Percentiles rank a stretch among this genome's conserved stretches.
These are phyloP conservation scores for Alternaria ethzedia DNA, from an alignment of 2,329 filamentous ascomycete genomes.

Conservation along the genomic window DNA sequence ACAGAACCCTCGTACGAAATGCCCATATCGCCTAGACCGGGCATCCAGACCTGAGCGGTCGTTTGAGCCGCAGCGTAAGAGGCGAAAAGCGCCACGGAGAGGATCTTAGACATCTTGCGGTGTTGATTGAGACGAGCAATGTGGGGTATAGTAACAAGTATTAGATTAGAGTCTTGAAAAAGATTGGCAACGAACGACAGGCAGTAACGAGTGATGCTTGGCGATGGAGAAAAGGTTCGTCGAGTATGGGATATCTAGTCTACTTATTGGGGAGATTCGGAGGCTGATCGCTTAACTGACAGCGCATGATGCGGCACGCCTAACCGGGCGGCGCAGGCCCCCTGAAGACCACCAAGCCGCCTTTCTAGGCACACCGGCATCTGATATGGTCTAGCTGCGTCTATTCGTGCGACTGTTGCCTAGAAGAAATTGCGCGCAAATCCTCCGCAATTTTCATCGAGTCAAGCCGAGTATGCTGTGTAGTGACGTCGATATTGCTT, in stretches of 20 bases:
- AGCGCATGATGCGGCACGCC: constrained; percentile 12
- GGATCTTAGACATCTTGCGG: constrained; percentile 30
- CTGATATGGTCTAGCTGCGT: constrained; percentile 1
- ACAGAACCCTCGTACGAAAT: constrained; percentile 30
- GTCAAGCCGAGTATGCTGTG: background rate
- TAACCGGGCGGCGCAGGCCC: constrained; percentile 4
- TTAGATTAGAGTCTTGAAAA: background rate
- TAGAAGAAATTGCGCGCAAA: constrained; percentile 1
- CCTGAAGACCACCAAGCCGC: background rate
- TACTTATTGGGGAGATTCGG: constrained; percentile 7
- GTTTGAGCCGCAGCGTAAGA: constrained; percentile 29
- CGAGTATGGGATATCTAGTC: background rate
- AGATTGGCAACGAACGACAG: background rate
- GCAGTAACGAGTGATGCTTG: constrained; percentile 8
- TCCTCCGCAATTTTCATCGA: background rate
- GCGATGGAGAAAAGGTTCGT: background rate
- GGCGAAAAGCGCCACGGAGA: constrained; percentile 28
- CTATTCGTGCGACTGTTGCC: constrained; percentile 1
- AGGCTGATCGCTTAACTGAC: constrained; percentile 2
- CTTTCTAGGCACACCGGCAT: constrained; percentile 1
- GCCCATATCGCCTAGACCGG: constrained; percentile 15
- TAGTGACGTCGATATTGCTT: background rate
- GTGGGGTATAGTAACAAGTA: background rate
- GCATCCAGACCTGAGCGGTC: constrained; percentile 40
- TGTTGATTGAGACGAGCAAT: background rate